These are phyloP conservation scores for Penicillium sp. DNA, from an alignment of 2,329 filamentous ascomycete species.

Conservation along the genomic window DNA sequence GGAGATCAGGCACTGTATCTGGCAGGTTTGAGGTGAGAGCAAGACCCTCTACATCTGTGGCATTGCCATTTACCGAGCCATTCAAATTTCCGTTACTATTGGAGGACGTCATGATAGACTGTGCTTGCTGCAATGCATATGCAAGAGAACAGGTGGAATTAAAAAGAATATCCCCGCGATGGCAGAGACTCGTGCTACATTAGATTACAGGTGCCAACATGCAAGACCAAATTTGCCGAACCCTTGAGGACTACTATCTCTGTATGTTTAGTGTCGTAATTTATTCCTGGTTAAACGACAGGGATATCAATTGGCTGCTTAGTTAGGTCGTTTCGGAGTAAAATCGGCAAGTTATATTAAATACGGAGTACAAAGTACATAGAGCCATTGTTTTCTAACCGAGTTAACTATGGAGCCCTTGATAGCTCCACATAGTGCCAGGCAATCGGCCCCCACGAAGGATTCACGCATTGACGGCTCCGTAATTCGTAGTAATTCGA, in stretches of 20 bases:
- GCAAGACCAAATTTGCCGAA: too few species aligned
- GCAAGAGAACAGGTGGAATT: not conserved
- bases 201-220: not conserved
- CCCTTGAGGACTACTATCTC: not conserved
- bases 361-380: not conserved
- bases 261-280: not conserved
- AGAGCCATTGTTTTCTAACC: not conserved
- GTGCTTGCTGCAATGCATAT: not conserved
- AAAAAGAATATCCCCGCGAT: not conserved
- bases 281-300: not conserved
- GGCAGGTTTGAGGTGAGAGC: conserved; percentile 2
- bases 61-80: not conserved
- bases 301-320: not conserved
- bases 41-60: not conserved
- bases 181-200: not conserved
- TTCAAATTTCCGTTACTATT: not conserved
- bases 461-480: not conserved
- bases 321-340: not conserved
- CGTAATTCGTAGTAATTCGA: too few species aligned
- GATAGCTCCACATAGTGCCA: not conserved
- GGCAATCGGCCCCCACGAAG: not conserved
- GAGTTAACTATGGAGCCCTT: not conserved
- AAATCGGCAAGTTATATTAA: not conserved
- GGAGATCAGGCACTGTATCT: not conserved
- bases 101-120: not conserved